Base-by-base conservation (phyloP, 106 monocot species). In the Acanthochlamys bracteata region DNA sequence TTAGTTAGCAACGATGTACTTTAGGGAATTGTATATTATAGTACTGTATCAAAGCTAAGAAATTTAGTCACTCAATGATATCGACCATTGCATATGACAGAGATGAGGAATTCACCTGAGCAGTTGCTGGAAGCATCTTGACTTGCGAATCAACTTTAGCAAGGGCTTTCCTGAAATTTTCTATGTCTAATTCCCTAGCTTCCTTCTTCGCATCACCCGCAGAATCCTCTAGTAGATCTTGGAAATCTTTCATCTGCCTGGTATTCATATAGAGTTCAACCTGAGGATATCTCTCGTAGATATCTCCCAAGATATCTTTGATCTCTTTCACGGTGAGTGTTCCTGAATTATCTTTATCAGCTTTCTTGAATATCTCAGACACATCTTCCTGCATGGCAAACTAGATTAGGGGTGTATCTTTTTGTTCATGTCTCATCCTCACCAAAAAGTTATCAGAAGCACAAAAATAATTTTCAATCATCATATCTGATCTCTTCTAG, bases 71-170 rank as follows among this genome's bases (percentile, higher is more conserved):
- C 33, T 33, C 6, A 33, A 33, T 33, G 33, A 33, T 33, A 33
- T 33, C 33, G 6, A 33, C 14, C 17, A 15, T 15, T 15, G n/a
- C 4, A 2, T 51, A 19, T 51, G 13, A 15, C 13, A 51, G 13
- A 21, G 27, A 9, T 27, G 4, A 19, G 40, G 51, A 33, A 20
- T 43, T 80, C 60, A 90, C 87, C 87, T 92, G 92, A 60, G 92
- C 92, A 41, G 92, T 92, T 65, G 92, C 82, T 53, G 92, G 92
- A 67, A 92, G 84, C 56, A 61, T 77, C 69, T 92, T 92, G 47
- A 92, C 92, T 74, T 87, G 84, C 7, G 84, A 84, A 71, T 92
- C 92, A 24, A 92, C 92, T 39, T 79, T 22, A 15, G 72, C 75
- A 58, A 92, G 84, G 27, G 92, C 92, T 51, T 84, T 84, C 69